Conservation (phyloP, 352 stramenopile species). For the Paralagenidium karlingii region DNA sequence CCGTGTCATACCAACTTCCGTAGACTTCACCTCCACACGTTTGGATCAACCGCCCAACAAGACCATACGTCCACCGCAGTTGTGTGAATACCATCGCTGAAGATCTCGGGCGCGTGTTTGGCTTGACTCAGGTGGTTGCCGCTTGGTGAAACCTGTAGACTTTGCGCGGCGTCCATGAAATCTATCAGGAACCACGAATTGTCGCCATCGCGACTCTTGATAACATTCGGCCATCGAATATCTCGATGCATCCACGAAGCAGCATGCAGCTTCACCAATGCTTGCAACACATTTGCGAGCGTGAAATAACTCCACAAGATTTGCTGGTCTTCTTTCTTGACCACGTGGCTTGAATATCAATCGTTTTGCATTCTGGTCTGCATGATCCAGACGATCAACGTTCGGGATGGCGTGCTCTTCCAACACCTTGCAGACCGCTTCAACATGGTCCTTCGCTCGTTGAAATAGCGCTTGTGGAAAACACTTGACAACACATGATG, state of each 20-base stretch:
- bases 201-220: conserved; percentile 1
- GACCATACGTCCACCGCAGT: conserved; percentile 5
- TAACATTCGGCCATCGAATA: conserved; percentile 7
- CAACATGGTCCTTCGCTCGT: conserved; percentile 4
- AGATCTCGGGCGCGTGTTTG: conserved; percentile 5
- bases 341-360: conserved; percentile 7
- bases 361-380: conserved; percentile 4
- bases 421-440: conserved; percentile 13
- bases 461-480: conserved; percentile 4
- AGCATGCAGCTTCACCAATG: conserved; percentile 7
- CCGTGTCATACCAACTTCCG: conserved; percentile 5
- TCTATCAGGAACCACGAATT: conserved; percentile 6
- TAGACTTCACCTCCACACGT: conserved; percentile 1
- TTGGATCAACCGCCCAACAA: conserved; percentile 5
- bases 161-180: conserved; percentile 5
- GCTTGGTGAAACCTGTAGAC: conserved; percentile 5
- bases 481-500: conserved; percentile 11
- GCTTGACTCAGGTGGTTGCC: conserved; percentile 3
- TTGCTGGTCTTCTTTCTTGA: conserved; percentile 5
- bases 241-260: conserved; percentile 6
- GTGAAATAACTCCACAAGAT: conserved; percentile 6
- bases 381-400: conserved; percentile 7
- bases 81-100: neutral
- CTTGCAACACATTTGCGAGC: conserved; percentile 5
- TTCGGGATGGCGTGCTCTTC: conserved; percentile 8